Conservation (phyloP, 2,329 filamentous ascomycete genomes). For the Lizonia empirigonia region DNA sequence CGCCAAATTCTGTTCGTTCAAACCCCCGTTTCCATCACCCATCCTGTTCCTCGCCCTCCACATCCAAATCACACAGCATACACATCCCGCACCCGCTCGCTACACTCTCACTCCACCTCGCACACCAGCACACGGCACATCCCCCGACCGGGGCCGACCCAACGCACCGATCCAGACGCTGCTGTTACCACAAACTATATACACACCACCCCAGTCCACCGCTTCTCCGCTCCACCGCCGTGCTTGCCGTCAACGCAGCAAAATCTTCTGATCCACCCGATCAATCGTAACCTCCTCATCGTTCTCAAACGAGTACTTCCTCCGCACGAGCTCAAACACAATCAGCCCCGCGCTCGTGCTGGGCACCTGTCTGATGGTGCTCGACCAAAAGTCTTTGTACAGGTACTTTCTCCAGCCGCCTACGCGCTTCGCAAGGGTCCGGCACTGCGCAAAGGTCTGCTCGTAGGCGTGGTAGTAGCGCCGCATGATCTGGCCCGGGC, state of each 20-base stretch:
- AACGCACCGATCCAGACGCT: too few relatives aligned
- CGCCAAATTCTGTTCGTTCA: too few relatives aligned
- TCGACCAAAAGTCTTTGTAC: slow-evolving; percentile 74
- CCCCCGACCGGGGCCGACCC: too few relatives aligned
- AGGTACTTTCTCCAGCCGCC: slow-evolving; percentile 67
- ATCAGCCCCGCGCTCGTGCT: slow-evolving; percentile 78
- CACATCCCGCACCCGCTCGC: too few relatives aligned
- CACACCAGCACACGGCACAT: too few relatives aligned
- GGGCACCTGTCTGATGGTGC: slow-evolving; percentile 73
- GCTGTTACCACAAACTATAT: too few relatives aligned
- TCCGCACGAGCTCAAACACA: slow-evolving; percentile 76
- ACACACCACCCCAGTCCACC: too few relatives aligned
- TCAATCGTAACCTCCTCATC: slow-evolving; percentile 52
- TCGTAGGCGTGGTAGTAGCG: slow-evolving; percentile 75
- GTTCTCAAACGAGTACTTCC: slow-evolving; percentile 72
- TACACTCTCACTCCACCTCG: too few relatives aligned
- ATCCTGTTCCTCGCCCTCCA: too few relatives aligned
- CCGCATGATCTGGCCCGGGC: slow-evolving; percentile 51
- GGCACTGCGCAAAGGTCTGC: slow-evolving; percentile 68
- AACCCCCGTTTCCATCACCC: too few relatives aligned
- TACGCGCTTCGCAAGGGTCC: slow-evolving; percentile 62
- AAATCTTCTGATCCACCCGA: slow-evolving; percentile 65
- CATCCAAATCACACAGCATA: too few relatives aligned
- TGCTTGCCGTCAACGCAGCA: not conserved
- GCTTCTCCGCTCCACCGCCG: too few relatives aligned